Evolutionary conservation across 2,329 filamentous ascomycete genomes (phyloP), one percentile per base, ranked within the genome.

Genomic region (Sclerotinia minor): DNA sequence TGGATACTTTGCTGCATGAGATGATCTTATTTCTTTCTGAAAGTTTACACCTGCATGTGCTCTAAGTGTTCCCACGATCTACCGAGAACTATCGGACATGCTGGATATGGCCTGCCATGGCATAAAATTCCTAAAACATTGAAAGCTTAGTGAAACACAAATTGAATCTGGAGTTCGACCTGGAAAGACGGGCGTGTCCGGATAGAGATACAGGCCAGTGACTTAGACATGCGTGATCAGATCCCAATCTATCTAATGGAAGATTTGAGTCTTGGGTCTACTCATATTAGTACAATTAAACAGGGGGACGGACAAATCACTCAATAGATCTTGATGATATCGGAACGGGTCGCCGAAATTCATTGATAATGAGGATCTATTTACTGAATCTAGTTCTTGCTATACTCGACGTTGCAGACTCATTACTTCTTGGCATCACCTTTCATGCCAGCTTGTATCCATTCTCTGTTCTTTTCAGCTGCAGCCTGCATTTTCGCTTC

Each of bases 361-460:
- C n/a, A 58, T 57, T 24, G 13, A 41, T 3, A 6, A n/a, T 26
- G 19, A 2, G 24, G 41, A 13, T 2, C 1, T 5, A n/a, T 19
- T 13, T 19, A 17, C 15, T 26, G 2, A 26, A 26, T 8, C 19
- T 7, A 9, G 11, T 24, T 17, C 35, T 2, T 26, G 35, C 35
- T 44, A 58, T 24, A 8, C 7, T 26, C 8, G 29, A 49, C 17
- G 5, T 49, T 50, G 13, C 8, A 13, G 13, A 50, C n/a, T 15
- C 21, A 24, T 71, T 58, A 73, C 41, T 75, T 75, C 71, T 72
- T 72, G 49, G 75, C 70, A 69, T 75, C 74, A n/a, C 59, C 70
- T n/a, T 68, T 69, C 89, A 92, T 92, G 2, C 87, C 85, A 55
- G 82, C 76, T 78, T 91, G 85, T 26, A 94, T 83, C 91, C 91